phyloP scores from a whole-genome alignment of 2,329 filamentous ascomycete species.

The Aspergillus arachidicola region DNA sequence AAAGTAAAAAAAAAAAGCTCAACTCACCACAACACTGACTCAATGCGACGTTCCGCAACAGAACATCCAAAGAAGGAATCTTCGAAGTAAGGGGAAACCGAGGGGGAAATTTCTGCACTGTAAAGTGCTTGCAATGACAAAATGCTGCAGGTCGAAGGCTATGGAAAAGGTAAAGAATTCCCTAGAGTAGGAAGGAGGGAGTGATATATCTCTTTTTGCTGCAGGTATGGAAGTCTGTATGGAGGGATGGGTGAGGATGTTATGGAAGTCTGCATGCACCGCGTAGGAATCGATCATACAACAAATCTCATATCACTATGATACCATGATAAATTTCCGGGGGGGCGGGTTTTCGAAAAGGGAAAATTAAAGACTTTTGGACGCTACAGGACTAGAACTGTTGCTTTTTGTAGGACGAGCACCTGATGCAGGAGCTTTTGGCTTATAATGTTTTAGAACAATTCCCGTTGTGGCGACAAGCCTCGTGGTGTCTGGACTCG shows the following conservation, averaged over 20 bases:
- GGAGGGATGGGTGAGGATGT: background rate
- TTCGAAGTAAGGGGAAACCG: background rate
- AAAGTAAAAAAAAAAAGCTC: background rate
- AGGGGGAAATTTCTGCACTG: background rate
- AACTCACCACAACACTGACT: background rate
- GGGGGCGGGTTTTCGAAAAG: background rate
- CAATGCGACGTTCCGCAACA: background rate
- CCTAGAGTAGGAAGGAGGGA: background rate
- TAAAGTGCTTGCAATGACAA: background rate
- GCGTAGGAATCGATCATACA: background rate
- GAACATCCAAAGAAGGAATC: background rate
- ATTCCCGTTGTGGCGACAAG: constrained; percentile 3
- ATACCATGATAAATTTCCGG: background rate
- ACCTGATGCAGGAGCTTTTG: constrained; percentile 2
- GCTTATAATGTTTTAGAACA: background rate
- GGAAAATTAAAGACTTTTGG: background rate
- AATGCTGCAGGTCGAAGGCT: background rate
- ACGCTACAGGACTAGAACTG: background rate
- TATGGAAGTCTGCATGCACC: background rate
- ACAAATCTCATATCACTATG: background rate
- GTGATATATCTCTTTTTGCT: constrained; percentile 2
- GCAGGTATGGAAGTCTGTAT: background rate
- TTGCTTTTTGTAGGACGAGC: constrained; percentile 3
- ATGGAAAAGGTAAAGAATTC: background rate
- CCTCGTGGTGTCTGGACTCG: constrained; percentile 4